Conservation (phyloP, 2,329 filamentous ascomycete genomes). For the Diaporthe sp. region DNA sequence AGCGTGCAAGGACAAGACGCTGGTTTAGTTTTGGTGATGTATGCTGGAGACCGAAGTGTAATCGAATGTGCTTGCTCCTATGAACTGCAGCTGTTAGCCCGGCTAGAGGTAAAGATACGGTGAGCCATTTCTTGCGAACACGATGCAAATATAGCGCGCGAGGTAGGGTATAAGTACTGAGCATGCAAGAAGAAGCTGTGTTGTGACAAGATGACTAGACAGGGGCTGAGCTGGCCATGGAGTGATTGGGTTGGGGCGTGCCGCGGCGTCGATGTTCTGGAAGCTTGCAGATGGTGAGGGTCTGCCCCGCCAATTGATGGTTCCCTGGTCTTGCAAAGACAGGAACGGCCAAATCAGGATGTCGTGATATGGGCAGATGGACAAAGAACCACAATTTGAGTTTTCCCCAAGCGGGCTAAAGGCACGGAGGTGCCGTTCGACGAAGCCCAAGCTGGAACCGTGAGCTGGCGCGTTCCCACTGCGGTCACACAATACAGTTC, state of each 20-base stretch:
- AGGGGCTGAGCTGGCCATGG: constrained; percentile 32
- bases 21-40: constrained; percentile 3
- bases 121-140: constrained; percentile 12
- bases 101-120: constrained; percentile 18
- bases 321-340: constrained; percentile 2
- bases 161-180: constrained; percentile 35
- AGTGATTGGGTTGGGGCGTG: constrained; percentile 2
- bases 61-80: constrained; percentile 8
- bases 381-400: constrained; percentile 35
- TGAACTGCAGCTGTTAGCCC: constrained; percentile 27
- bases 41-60: not conserved
- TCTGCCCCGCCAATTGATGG: constrained; percentile 29
- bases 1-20: not conserved
- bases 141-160: not conserved
- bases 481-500: constrained; percentile 17
- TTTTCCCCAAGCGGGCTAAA: constrained; percentile 10
- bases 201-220: constrained; percentile 31
- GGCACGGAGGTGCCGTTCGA: constrained; percentile 34
- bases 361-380: constrained; percentile 22
- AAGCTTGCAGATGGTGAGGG: constrained; percentile 29
- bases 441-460: constrained; percentile 35
- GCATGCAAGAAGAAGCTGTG: constrained; percentile 24
- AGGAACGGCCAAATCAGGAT: constrained; percentile 11
- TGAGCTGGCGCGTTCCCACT: constrained; percentile 29
- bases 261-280: constrained; percentile 11